These are phyloP conservation scores for Pichia sp. DNA, from an alignment of 1,139 yeast genomes.

Conservation along the genomic window DNA sequence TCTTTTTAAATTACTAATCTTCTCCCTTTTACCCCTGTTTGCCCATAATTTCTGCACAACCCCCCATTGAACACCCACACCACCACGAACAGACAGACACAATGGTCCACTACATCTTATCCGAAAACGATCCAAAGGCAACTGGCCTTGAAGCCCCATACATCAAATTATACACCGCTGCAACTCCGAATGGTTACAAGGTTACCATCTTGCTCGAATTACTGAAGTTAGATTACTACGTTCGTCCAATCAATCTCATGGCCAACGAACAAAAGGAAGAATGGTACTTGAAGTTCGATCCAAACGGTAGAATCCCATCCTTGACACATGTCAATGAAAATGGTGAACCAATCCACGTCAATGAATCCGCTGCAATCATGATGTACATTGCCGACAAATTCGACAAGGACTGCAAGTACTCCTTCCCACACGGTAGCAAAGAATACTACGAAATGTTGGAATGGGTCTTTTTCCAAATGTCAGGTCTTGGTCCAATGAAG, in stretches of 20 bases:
- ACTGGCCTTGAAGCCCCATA: slow-evolving; percentile 36
- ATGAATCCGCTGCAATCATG: slow-evolving; percentile 61
- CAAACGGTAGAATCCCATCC: slow-evolving; percentile 64
- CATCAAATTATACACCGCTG: slow-evolving; percentile 43
- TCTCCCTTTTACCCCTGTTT: no score
- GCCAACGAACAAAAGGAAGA: slow-evolving; percentile 44
- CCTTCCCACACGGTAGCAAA: slow-evolving; percentile 39
- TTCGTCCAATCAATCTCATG: slow-evolving; percentile 39
- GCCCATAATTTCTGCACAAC: no score
- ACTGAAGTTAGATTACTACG: slow-evolving; percentile 47
- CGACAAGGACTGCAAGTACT: slow-evolving; percentile 50
- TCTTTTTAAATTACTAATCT: no score
- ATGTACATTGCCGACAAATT: slow-evolving; percentile 55
- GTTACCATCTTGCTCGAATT: slow-evolving; percentile 47
- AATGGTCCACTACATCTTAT: slow-evolving; percentile 28
- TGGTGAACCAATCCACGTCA: slow-evolving; percentile 39
- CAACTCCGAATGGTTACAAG: slow-evolving; percentile 61
- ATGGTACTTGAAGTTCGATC: slow-evolving; percentile 55
- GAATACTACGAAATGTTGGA: slow-evolving; percentile 51
- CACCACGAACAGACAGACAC: background rate
- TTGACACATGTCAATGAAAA: slow-evolving; percentile 45
- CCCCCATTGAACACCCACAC: background rate
- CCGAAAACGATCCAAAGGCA: slow-evolving; percentile 35
- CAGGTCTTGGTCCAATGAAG: slow-evolving; percentile 61
- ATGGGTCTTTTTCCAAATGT: slow-evolving; percentile 54